These are phyloP conservation scores for Aspergillus pseudoviridinutans DNA, from an alignment of 2,329 filamentous ascomycete species.

Conservation along the genomic window DNA sequence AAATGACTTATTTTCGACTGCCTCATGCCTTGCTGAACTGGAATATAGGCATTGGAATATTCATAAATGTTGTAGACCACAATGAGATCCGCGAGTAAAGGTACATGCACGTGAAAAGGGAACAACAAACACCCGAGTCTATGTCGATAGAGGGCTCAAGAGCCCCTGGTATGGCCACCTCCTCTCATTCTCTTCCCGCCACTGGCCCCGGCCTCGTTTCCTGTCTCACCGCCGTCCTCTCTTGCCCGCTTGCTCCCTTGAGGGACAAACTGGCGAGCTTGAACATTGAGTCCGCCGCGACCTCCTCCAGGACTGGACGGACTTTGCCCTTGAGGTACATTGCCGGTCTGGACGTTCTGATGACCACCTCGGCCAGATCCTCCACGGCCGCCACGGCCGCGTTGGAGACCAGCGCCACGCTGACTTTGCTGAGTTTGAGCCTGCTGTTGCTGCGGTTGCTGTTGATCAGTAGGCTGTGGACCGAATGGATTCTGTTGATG, in stretches of 20 bases:
- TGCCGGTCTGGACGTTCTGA: conserved; percentile 41
- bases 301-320: conserved; percentile 27
- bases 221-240: conserved; percentile 45
- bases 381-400: conserved; percentile 45
- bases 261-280: conserved; percentile 54
- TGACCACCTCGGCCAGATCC: conserved; percentile 34
- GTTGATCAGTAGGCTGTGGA: conserved; percentile 17
- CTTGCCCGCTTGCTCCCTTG: conserved; percentile 54
- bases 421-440: conserved; percentile 24
- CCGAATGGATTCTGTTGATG: conserved; percentile 31
- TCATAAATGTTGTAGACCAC: background rate
- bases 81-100: background rate
- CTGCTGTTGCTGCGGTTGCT: conserved; percentile 24
- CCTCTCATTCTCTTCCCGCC: conserved; percentile 48
- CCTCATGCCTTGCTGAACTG: background rate
- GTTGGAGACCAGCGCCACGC: conserved; percentile 37
- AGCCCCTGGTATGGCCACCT: conserved; percentile 32
- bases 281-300: conserved; percentile 45
- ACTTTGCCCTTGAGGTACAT: conserved; percentile 23
- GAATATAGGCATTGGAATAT: background rate
- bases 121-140: background rate
- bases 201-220: conserved; percentile 33
- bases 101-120: conserved; percentile 9
- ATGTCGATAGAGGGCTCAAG: conserved; percentile 9
- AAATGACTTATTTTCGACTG: background rate